Base-by-base conservation (phyloP, 73 alveolate genomes). In the Paramecium primaurelia region DNA sequence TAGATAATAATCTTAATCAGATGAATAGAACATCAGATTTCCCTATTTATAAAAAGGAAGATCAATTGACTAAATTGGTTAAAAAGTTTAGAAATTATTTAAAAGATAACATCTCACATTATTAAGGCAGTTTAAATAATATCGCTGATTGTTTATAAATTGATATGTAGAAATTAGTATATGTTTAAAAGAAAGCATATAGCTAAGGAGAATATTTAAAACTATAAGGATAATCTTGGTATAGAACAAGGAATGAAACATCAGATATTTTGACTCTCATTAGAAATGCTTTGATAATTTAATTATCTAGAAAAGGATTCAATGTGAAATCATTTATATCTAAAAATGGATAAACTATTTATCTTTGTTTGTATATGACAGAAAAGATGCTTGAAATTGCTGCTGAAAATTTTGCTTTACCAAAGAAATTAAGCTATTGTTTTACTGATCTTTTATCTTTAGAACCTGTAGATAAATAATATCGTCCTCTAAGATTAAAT, bases 401-500 rank as follows among this genome's bases (percentile, higher is more conserved):
- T 32, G 84, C 84, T 14, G 84, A 64, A 64, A 64, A 64, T 18
- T 64, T 64, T 12, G 1, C n/a, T 4, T 64, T 75, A 38, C 38
- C 38, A 25, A 75, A 75, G 60, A 42, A 75, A 38, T 36, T 75
- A 75, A 75, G 60, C 40, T 38, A 37, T 38, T 36, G 88, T 75
- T 38, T 75, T 6, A 38, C 68, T 20, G 88, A 75, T 42, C 12
- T 75, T 18, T 22, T 75, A 38, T 75, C 88, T 10, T 38, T 75
- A 30, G 88, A 75, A 42, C 88, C 88, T 12, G 88, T 75, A 3
- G 88, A 75, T 36, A 38, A n/a, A 42, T 38, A 75, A 18, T 38
- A 14, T 75, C 58, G 88, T 30, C 88, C 88, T 16, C 11, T 75
- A 18, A 75, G 88, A 75, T 75, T 75, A 7, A 75, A 75, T 42